Percentiles rank a stretch among this genome's conserved stretches.
These are phyloP conservation scores for Cutaneotrichosporon sp. DNA, from an alignment of 1,284 basidiomycete species.

Conservation along the genomic window DNA sequence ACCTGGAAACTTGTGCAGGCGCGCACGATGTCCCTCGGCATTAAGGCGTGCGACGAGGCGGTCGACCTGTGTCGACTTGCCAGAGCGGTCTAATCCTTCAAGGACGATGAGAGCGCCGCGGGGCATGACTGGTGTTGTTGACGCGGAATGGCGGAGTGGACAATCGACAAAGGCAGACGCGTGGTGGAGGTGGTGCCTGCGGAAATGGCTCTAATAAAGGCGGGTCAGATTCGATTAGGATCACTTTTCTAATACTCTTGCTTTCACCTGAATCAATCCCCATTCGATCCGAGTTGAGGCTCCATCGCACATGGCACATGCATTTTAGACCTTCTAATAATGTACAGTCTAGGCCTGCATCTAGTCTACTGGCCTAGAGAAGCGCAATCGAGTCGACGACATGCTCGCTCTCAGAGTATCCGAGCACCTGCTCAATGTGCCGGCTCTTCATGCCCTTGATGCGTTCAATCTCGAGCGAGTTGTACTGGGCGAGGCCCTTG, in stretches of 20 bases:
- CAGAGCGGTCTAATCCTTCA: constrained; percentile 89
- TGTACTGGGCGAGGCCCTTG: constrained; percentile 91
- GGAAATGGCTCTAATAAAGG: too few species aligned
- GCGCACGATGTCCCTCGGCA: constrained; percentile 34
- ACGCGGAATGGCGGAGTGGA: background rate
- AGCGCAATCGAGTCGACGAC: constrained; percentile 81
- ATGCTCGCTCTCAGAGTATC: constrained; percentile 93
- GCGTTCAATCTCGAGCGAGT: constrained; percentile 82
- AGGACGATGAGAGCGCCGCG: constrained; percentile 81
- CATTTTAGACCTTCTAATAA: background rate
- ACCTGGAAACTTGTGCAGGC: constrained; percentile 83
- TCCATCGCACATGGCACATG: background rate
- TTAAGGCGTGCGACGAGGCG: constrained; percentile 61
- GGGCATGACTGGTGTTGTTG: constrained; percentile 2
- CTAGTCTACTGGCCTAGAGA: constrained; percentile 20
- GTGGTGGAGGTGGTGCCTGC: constrained; percentile 6
- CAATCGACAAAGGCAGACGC: constrained; percentile 1
- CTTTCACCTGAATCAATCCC: too few species aligned
- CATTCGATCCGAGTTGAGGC: background rate
- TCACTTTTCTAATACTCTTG: too few species aligned
- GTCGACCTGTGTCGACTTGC: constrained; percentile 81
- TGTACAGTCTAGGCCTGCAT: background rate
- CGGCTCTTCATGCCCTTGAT: constrained; percentile 90
- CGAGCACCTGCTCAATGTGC: constrained; percentile 74
- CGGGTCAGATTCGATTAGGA: too few species aligned